Evolutionary conservation across 179 eudicot species (phyloP).

Genomic region (Spergularia azorica): DNA sequence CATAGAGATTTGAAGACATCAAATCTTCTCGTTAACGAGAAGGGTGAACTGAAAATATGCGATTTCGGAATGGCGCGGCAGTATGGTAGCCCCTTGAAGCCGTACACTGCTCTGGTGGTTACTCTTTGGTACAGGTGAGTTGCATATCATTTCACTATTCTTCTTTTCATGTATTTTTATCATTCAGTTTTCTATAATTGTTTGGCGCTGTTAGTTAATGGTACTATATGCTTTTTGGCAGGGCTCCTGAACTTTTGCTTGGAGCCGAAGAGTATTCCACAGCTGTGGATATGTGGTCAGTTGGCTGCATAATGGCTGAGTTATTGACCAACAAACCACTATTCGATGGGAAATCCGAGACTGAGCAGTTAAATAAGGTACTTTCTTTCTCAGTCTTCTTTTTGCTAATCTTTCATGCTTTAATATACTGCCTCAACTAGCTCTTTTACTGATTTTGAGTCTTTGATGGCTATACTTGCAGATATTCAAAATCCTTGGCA

Average conservation of each 20-base stretch:
- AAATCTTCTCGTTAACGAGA: constrained; percentile 45
- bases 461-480: constrained; percentile 21
- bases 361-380: constrained; percentile 58
- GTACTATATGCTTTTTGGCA: constrained; percentile 14
- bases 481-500: constrained; percentile 45
- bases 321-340: constrained; percentile 47
- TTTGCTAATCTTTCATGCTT: background rate
- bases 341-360: constrained; percentile 56
- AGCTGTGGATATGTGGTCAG: constrained; percentile 74
- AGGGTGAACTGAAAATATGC: constrained; percentile 52
- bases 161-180: background rate
- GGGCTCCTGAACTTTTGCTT: constrained; percentile 69
- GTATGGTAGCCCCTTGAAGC: constrained; percentile 47
- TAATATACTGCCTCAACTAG: background rate
- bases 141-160: background rate
- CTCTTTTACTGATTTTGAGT: background rate
- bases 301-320: constrained; percentile 75
- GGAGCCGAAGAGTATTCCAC: constrained; percentile 64
- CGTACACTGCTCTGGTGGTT: constrained; percentile 47
- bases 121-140: constrained; percentile 67
- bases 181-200: background rate
- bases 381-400: background rate
- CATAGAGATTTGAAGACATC: constrained; percentile 64
- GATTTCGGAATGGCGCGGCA: constrained; percentile 64
- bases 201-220: background rate